A percentile compares a stretch with the other conserved stretches of the same genome.
These are phyloP conservation scores for Phytophthora idaei DNA, from an alignment of 352 stramenopile species.

Conservation along the genomic window DNA sequence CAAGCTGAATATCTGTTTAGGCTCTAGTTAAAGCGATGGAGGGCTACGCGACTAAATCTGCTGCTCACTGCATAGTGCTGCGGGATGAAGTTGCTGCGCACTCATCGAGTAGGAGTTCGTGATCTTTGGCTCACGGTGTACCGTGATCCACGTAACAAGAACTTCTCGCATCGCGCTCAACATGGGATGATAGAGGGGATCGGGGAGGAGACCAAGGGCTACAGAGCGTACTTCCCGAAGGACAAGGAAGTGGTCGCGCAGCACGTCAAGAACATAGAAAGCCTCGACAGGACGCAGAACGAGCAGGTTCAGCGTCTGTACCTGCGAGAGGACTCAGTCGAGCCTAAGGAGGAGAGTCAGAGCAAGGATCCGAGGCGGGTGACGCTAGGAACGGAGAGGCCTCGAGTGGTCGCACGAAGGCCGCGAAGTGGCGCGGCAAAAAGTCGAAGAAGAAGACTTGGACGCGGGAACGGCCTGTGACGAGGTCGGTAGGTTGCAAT, in stretches of 20 bases:
- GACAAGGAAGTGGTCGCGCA: background rate
- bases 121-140: background rate
- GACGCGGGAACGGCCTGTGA: background rate
- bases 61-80: too few species aligned
- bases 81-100: too few species aligned
- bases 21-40: too few species aligned
- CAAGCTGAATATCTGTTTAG: too few species aligned
- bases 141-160: background rate
- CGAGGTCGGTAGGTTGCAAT: background rate
- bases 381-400: too few species aligned
- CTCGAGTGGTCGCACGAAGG: background rate
- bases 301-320: background rate
- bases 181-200: background rate
- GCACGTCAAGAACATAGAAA: background rate
- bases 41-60: too few species aligned
- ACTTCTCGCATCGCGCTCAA: background rate
- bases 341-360: too few species aligned
- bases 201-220: background rate
- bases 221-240: background rate
- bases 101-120: background rate
- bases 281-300: background rate
- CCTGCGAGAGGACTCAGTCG: background rate
- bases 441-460: background rate
- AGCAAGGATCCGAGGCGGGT: too few species aligned
- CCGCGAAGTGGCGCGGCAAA: background rate